A percentile compares a stretch with the other conserved stretches of the same genome.
Evolutionary conservation across 768 basidiomycete genomes (phyloP).

Genomic region (Russula sp.): DNA sequence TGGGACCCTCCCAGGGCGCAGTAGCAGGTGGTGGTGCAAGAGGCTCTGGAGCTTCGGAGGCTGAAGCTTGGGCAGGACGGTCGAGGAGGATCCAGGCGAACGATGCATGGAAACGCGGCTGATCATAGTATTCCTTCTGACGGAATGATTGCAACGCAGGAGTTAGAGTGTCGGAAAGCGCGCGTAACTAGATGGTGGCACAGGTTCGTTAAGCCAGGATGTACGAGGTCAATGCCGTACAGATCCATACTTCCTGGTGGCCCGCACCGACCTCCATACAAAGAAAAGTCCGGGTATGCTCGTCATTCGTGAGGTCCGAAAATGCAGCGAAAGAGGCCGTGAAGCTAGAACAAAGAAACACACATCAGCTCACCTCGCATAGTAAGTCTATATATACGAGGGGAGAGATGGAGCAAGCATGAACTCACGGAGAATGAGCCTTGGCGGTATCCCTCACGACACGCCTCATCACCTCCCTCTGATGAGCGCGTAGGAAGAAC

Average conservation of each 20-base stretch:
- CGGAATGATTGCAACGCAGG: constrained; percentile 55
- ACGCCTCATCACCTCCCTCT: constrained; percentile 64
- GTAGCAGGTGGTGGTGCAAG: neutral
- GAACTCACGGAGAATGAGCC: constrained; percentile 41
- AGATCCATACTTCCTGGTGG: constrained; percentile 54
- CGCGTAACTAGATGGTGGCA: constrained; percentile 45
- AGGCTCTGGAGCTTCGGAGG: neutral
- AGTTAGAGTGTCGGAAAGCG: constrained; percentile 49
- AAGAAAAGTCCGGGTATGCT: constrained; percentile 74
- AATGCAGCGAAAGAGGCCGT: constrained; percentile 65
- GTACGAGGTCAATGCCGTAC: neutral
- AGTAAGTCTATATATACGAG: neutral
- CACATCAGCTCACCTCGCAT: constrained; percentile 2
- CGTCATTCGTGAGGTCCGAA: constrained; percentile 71
- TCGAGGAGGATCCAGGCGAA: constrained; percentile 81
- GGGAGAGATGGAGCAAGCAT: neutral
- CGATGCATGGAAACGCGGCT: constrained; percentile 84
- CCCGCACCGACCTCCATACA: constrained; percentile 81
- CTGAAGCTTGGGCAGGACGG: constrained; percentile 5
- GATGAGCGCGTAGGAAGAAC: constrained; percentile 71
- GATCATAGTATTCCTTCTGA: constrained; percentile 72
- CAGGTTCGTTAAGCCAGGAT: neutral
- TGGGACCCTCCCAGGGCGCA: neutral
- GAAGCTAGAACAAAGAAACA: constrained; percentile 45
- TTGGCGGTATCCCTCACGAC: constrained; percentile 51